Evolutionary conservation across 2,329 filamentous ascomycete genomes (phyloP).

Genomic region (Pleoardoris graminearum): DNA sequence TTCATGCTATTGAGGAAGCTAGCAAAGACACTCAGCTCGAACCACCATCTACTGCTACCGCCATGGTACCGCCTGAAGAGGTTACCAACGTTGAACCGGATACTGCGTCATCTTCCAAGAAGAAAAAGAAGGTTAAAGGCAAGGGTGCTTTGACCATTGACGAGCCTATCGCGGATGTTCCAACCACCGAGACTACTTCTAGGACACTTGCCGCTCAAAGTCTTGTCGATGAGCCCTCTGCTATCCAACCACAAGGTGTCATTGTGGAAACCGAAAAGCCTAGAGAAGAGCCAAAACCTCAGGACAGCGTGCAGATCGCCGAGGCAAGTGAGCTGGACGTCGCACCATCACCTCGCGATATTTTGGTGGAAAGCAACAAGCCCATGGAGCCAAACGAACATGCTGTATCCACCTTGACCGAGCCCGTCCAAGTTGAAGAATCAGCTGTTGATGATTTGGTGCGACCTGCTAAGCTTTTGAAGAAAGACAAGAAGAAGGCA

Average conservation of each 20-base stretch:
- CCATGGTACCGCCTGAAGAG: not conserved
- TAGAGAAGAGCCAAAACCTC: not conserved
- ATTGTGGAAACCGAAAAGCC: not conserved
- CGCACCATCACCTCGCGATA: slow-evolving; percentile 1
- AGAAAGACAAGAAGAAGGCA: slow-evolving; percentile 13
- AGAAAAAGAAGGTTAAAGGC: slow-evolving; percentile 31
- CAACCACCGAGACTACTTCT: not conserved
- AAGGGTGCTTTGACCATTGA: slow-evolving; percentile 23
- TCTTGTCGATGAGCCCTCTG: not conserved
- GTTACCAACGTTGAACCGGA: slow-evolving; percentile 10
- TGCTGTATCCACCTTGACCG: not conserved
- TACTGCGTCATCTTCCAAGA: slow-evolving; percentile 22
- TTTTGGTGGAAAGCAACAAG: slow-evolving; percentile 8
- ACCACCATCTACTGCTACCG: not conserved
- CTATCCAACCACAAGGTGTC: not conserved
- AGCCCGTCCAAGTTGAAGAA: slow-evolving; percentile 3
- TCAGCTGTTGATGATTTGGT: slow-evolving; percentile 10
- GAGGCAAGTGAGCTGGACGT: not conserved
- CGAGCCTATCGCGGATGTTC: slow-evolving; percentile 11
- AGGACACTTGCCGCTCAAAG: slow-evolving; percentile 2
- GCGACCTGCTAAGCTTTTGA: slow-evolving; percentile 15
- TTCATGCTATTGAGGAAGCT: not conserved
- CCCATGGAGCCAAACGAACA: not conserved
- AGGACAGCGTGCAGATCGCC: not conserved
- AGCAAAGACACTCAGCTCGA: slow-evolving; percentile 4